Percentiles rank a stretch among this genome's conserved stretches.
Evolutionary conservation across 202 grass and related monocot species (phyloP).

Genomic region (Panicum virgatum): DNA sequence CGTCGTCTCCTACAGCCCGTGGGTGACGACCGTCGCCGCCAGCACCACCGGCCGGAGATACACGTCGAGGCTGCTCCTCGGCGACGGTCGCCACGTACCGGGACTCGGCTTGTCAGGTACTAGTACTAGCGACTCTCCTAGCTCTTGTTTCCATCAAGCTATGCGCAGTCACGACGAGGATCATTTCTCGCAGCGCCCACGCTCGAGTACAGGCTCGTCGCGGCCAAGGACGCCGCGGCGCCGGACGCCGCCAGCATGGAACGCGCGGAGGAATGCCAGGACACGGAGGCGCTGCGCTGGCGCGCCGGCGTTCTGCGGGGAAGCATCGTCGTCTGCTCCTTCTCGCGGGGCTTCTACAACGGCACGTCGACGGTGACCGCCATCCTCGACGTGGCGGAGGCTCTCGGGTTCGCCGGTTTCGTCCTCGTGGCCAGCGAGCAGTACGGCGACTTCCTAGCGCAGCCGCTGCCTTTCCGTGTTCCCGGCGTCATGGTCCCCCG

Average conservation of each 20-base stretch:
- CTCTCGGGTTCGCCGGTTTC: conserved; percentile 60
- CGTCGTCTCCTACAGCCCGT: conserved; percentile 66
- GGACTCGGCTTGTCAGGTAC: conserved; percentile 65
- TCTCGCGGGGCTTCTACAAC: conserved; percentile 52
- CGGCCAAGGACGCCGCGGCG: conserved; percentile 43
- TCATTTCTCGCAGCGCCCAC: conserved; percentile 44
- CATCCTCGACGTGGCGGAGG: conserved; percentile 41
- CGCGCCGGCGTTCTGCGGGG: conserved; percentile 29
- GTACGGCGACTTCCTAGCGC: conserved; percentile 57
- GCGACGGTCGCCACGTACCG: conserved; percentile 30
- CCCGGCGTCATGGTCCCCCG: conserved; percentile 61
- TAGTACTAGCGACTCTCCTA: neutral
- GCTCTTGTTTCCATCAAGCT: neutral
- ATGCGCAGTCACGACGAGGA: neutral
- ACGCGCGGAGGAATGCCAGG: conserved; percentile 56
- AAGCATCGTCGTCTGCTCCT: conserved; percentile 59
- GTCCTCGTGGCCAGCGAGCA: conserved; percentile 44
- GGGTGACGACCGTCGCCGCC: conserved; percentile 56
- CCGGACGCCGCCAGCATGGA: neutral
- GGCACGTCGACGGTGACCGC: conserved; percentile 51
- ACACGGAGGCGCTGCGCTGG: conserved; percentile 34
- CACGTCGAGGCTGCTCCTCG: conserved; percentile 33
- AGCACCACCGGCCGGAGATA: conserved; percentile 53
- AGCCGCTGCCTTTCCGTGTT: conserved; percentile 52
- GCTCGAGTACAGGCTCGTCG: conserved; percentile 43